Percentiles rank a stretch among this genome's conserved stretches.
Evolutionary conservation across 805 yeast genomes (phyloP).

Genomic region (Ogataea nakhonphanomensis): DNA sequence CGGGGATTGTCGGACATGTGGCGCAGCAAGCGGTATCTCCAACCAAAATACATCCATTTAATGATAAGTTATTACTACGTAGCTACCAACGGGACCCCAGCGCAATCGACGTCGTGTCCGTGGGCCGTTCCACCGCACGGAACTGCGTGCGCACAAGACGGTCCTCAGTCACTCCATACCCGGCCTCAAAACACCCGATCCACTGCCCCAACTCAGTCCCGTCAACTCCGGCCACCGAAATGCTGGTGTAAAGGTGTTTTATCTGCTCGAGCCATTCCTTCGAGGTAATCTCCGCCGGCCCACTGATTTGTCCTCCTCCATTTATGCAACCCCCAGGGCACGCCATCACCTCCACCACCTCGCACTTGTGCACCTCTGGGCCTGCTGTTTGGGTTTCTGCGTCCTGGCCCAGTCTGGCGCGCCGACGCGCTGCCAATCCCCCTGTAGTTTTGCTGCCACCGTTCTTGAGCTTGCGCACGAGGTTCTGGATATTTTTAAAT

Average conservation of each 20-base stretch:
- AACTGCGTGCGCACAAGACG: slow-evolving; percentile 47
- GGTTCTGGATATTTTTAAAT: slow-evolving; percentile 88
- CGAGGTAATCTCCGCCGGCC: slow-evolving; percentile 34
- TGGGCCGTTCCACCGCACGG: slow-evolving; percentile 48
- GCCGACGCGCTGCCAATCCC: slow-evolving; percentile 42
- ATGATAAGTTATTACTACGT: background rate
- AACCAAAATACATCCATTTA: background rate
- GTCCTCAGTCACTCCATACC: slow-evolving; percentile 27
- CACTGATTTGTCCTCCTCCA: slow-evolving; percentile 88
- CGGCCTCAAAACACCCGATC: slow-evolving; percentile 32
- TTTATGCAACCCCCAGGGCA: slow-evolving; percentile 97
- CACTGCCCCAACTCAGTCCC: slow-evolving; percentile 27
- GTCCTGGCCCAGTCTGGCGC: slow-evolving; percentile 33
- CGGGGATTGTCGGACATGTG: slow-evolving; percentile 13
- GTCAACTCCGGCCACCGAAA: slow-evolving; percentile 21
- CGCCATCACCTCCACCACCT: slow-evolving; percentile 94
- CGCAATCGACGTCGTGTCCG: slow-evolving; percentile 44
- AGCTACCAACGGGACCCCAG: slow-evolving; percentile 56
- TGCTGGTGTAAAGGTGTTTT: slow-evolving; percentile 33
- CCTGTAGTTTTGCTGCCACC: slow-evolving; percentile 11
- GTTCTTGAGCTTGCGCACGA: slow-evolving; percentile 76
- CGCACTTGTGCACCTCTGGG: slow-evolving; percentile 66
- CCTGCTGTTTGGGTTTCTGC: slow-evolving; percentile 16
- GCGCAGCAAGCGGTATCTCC: slow-evolving; percentile 15
- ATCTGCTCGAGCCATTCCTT: slow-evolving; percentile 46